phyloP scores from a whole-genome alignment of 2,329 filamentous ascomycete species.

The Monilinia vaccinii-corymbosi region DNA sequence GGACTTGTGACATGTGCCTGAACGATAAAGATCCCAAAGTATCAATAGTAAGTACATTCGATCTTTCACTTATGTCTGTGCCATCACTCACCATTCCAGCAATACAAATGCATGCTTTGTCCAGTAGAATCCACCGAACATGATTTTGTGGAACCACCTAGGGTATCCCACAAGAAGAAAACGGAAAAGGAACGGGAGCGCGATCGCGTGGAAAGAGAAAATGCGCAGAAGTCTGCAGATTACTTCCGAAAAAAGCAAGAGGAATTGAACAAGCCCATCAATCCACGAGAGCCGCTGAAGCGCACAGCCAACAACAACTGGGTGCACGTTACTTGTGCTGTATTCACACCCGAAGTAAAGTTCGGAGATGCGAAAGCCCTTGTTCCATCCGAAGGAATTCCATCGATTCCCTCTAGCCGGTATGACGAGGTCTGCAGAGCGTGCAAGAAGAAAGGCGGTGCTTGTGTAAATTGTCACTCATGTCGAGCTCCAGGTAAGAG shows the following conservation, averaged over 20 bases:
- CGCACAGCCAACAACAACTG: constrained; percentile 94
- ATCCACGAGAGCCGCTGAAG: constrained; percentile 86
- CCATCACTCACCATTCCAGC: constrained; percentile 36
- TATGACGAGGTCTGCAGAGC: constrained; percentile 69
- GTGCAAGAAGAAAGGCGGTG: constrained; percentile 67
- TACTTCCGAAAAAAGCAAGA: constrained; percentile 76
- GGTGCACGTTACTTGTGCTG: constrained; percentile 89
- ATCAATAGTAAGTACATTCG: constrained; percentile 62
- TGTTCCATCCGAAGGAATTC: constrained; percentile 82
- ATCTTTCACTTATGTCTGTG: constrained; percentile 18
- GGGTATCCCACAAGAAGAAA: constrained; percentile 77
- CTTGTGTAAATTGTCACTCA: constrained; percentile 73
- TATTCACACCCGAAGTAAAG: constrained; percentile 87
- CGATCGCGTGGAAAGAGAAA: constrained; percentile 76
- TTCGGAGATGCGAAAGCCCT: constrained; percentile 79
- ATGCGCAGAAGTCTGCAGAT: constrained; percentile 69
- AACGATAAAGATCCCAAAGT: constrained; percentile 90
- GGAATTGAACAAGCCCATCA: constrained; percentile 70
- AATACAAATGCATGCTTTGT: constrained; percentile 89
- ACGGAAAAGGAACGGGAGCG: constrained; percentile 84
- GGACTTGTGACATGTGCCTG: constrained; percentile 90
- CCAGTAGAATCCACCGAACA: constrained; percentile 73
- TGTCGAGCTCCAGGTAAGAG: constrained; percentile 46
- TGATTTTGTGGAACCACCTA: constrained; percentile 77
- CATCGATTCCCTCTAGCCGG: constrained; percentile 62